Base-by-base conservation (phyloP, 1,284 basidiomycete species). In the Bjerkandera adusta region DNA sequence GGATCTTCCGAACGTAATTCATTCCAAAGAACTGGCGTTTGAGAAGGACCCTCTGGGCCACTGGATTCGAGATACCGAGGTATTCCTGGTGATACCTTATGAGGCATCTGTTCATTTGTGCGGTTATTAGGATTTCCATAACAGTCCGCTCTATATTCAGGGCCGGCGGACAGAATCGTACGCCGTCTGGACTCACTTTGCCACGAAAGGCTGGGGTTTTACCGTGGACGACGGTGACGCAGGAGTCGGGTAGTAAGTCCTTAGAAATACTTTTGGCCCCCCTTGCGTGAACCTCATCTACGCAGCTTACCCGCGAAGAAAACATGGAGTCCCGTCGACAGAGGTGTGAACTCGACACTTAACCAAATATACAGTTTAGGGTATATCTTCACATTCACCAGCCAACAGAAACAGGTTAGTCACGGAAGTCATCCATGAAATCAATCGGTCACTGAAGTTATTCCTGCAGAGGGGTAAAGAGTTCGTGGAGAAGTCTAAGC, bases 161-260 rank as follows among this genome's bases (percentile, higher is more conserved):
- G n/a, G n/a, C n/a, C n/a, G n/a, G n/a, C n/a, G n/a, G n/a, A n/a
- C n/a, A n/a, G n/a, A n/a, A n/a, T n/a, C n/a, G n/a, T n/a, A n/a
- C n/a, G n/a, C n/a, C n/a, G n/a, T n/a, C n/a, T n/a, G n/a, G n/a
- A n/a, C n/a, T 36, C 22, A 36, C 40, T 15, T 15, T 21, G 16
- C 29, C 24, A 18, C 20, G 15, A 38, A 32, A 20, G 27, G 40
- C 12, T 15, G 12, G 11, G 39, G 39, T 4, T 48, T 39, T 39
- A 48, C 46, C 3, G 40, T 43, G 10, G 40, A 41, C 27, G 39
- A 43, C 34, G 40, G 32, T 16, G 13, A 32, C 13, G 46, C 46
- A 13, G 22, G 42, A 8, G 15, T 48, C 21, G 26, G 35, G 13
- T 48, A 42, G 46, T 48, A 22, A 29, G 46, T 30, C 34, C 11